Conservation (phyloP, 192 early-diverging fungal species). For the Entrophospora sp. region DNA sequence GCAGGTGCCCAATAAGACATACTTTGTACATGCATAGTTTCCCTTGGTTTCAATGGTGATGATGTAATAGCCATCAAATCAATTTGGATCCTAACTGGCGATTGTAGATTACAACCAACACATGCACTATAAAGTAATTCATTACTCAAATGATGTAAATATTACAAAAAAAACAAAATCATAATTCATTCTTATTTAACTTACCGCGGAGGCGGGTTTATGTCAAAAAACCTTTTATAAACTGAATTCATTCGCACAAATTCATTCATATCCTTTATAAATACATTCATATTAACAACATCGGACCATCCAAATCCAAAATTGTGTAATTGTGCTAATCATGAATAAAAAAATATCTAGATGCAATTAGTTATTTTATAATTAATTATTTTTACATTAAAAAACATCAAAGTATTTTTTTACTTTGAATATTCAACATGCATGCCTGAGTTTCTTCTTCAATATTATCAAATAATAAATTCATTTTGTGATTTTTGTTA, state of each 20-base stretch:
- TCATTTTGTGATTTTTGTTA: neutral
- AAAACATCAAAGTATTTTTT: neutral
- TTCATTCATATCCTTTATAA: constrained; percentile 54
- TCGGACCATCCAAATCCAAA: constrained; percentile 41
- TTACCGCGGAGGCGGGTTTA: constrained; percentile 69
- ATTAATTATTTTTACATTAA: neutral
- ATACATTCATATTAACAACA: constrained; percentile 59
- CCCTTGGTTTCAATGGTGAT: constrained; percentile 21
- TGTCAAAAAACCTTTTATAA: constrained; percentile 60
- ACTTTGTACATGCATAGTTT: constrained; percentile 72
- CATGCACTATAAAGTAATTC: constrained; percentile 43
- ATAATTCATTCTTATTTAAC: neutral
- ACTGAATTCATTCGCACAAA: constrained; percentile 55
- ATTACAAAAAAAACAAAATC: neutral
- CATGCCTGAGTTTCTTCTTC: constrained; percentile 41
- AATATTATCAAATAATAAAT: constrained; percentile 19
- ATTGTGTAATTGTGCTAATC: constrained; percentile 31
- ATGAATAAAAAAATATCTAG: neutral
- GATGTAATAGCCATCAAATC: constrained; percentile 47
- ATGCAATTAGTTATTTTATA: neutral
- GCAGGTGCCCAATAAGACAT: constrained; percentile 87
- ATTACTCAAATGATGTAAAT: neutral
- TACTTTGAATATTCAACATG: constrained; percentile 37
- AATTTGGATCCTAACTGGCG: constrained; percentile 46
- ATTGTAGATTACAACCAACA: constrained; percentile 41